Evolutionary conservation across 306 rosid species (phyloP).

Genomic region (Cicer arietinum): DNA sequence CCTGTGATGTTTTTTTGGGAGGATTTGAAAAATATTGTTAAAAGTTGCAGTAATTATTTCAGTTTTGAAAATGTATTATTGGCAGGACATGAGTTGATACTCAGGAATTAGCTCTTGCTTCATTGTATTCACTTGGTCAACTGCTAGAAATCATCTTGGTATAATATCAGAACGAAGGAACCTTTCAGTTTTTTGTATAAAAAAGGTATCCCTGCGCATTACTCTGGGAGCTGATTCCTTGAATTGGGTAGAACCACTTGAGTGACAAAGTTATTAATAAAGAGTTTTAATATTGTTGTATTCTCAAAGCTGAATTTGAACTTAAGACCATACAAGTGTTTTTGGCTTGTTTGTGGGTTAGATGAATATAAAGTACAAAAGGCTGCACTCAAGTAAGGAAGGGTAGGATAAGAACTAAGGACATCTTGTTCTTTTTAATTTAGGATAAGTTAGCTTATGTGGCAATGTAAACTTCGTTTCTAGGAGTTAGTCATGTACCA

Average conservation of each 20-base stretch:
- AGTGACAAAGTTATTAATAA: background rate
- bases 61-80: background rate
- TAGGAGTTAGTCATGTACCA: slow-evolving; percentile 1
- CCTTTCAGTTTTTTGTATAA: background rate
- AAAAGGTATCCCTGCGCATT: background rate
- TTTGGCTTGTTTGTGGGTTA: background rate
- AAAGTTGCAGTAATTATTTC: slow-evolving; percentile 14
- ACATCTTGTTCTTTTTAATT: slow-evolving; percentile 13
- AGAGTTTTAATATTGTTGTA: background rate
- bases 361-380: slow-evolving; percentile 23
- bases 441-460: background rate
- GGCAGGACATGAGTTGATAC: slow-evolving; percentile 7
- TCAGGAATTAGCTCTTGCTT: slow-evolving; percentile 25
- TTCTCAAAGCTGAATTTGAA: background rate
- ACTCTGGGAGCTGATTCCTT: background rate
- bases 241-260: background rate
- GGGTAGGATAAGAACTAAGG: slow-evolving; percentile 13
- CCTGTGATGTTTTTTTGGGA: background rate
- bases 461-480: slow-evolving; percentile 2
- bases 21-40: slow-evolving; percentile 22
- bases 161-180: slow-evolving; percentile 14
- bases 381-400: slow-evolving; percentile 1
- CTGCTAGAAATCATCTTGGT: slow-evolving; percentile 26
- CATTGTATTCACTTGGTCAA: slow-evolving; percentile 27
- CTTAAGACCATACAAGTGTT: background rate